Evolutionary conservation across 2,329 filamentous ascomycete genomes (phyloP).

Genomic region (Mycosphaerelloides madeirae): DNA sequence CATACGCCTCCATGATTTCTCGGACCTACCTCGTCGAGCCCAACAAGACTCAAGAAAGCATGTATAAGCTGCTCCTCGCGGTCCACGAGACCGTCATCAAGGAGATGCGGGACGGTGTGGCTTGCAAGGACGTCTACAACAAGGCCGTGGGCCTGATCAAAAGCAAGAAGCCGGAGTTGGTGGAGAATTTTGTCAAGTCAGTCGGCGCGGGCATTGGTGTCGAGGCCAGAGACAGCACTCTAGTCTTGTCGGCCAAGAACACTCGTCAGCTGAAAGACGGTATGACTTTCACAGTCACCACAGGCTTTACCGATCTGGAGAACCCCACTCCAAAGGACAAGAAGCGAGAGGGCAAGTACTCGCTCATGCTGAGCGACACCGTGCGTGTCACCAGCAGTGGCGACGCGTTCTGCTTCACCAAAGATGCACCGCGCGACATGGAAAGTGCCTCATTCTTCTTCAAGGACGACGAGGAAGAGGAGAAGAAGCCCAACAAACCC

Average conservation of each 20-base stretch:
- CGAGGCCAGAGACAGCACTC: constrained; percentile 77
- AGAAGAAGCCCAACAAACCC: constrained; percentile 78
- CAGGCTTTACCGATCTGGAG: constrained; percentile 82
- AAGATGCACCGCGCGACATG: constrained; percentile 82
- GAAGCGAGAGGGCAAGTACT: constrained; percentile 75
- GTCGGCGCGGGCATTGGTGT: constrained; percentile 90
- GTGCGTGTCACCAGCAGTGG: constrained; percentile 70
- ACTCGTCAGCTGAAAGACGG: constrained; percentile 79
- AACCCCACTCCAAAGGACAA: constrained; percentile 86
- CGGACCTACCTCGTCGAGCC: constrained; percentile 96
- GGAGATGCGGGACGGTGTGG: constrained; percentile 79
- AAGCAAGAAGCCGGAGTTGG: constrained; percentile 88
- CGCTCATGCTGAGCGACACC: constrained; percentile 86
- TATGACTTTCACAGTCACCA: constrained; percentile 91
- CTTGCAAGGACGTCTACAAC: constrained; percentile 83
- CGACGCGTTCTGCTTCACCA: constrained; percentile 85
- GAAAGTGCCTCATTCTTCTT: constrained; percentile 90
- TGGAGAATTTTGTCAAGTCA: constrained; percentile 90
- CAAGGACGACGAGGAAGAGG: constrained; percentile 93
- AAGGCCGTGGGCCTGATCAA: constrained; percentile 78
- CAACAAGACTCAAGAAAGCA: constrained; percentile 89
- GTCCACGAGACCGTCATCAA: constrained; percentile 89
- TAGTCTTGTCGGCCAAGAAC: constrained; percentile 85
- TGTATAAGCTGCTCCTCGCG: constrained; percentile 81
- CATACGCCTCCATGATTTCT: constrained; percentile 87